Evolutionary conservation across 169 alveolate species (phyloP).

Genomic region (Plasmodium gonderi): DNA sequence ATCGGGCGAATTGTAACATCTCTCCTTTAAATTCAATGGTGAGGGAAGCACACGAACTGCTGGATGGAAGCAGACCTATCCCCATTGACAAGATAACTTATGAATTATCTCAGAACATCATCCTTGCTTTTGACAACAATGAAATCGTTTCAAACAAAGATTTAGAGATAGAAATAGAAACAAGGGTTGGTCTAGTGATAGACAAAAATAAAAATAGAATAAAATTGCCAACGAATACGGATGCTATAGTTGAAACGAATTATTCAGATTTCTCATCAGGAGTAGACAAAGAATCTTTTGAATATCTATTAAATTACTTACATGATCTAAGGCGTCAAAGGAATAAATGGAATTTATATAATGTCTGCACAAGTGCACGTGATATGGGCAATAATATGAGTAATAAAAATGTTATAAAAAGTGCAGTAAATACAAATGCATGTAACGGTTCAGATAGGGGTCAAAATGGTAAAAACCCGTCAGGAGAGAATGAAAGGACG

Average conservation of each 20-base stretch:
- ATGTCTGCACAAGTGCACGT: not conserved
- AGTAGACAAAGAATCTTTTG: slow-evolving; percentile 49
- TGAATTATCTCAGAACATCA: slow-evolving; percentile 63
- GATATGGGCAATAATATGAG: not conserved
- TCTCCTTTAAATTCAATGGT: not conserved
- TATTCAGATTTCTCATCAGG: slow-evolving; percentile 68
- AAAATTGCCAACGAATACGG: slow-evolving; percentile 63
- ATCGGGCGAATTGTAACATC: not conserved
- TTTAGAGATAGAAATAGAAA: slow-evolving; percentile 58
- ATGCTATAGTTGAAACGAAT: slow-evolving; percentile 59
- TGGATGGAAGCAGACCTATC: slow-evolving; percentile 74
- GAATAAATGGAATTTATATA: not conserved
- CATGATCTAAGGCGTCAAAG: not conserved
- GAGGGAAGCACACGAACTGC: slow-evolving; percentile 73
- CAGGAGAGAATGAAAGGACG: too few species aligned
- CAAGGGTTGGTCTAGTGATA: slow-evolving; percentile 48
- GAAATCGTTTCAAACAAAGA: slow-evolving; percentile 16
- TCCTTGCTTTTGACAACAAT: slow-evolving; percentile 60
- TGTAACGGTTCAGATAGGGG: not conserved
- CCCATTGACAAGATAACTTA: slow-evolving; percentile 69
- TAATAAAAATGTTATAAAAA: not conserved
- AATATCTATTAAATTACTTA: slow-evolving; percentile 41
- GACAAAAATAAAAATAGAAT: slow-evolving; percentile 65
- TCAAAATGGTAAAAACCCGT: not conserved
- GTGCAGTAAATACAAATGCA: not conserved